These are phyloP conservation scores for Saksenaea oblongispora DNA, from an alignment of 371 early-diverging fungal species.

Conservation along the genomic window DNA sequence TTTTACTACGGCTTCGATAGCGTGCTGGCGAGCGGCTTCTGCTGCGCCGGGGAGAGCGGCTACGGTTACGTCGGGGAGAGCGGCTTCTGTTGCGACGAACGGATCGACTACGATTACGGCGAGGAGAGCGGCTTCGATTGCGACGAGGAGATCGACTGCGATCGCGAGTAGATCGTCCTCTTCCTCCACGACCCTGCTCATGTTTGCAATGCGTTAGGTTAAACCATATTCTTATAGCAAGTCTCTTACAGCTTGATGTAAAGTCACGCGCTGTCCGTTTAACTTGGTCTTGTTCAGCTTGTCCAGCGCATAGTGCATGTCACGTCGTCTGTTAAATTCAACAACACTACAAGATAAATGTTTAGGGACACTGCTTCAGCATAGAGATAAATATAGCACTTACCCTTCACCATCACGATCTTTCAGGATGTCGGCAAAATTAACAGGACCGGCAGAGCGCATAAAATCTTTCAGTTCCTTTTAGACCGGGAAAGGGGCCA, in stretches of 20 bases:
- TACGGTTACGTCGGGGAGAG: conserved; percentile 2
- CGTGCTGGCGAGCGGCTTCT: conserved; percentile 8
- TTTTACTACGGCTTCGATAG: not conserved
- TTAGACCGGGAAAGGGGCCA: conserved; percentile 9
- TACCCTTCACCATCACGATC: conserved; percentile 84
- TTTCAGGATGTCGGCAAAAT: conserved; percentile 86
- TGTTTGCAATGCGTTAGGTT: not conserved
- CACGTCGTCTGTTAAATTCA: conserved; percentile 77
- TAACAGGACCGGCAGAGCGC: conserved; percentile 90
- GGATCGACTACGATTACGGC: conserved; percentile 1
- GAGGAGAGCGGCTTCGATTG: conserved; percentile 4
- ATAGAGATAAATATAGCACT: conserved; percentile 13
- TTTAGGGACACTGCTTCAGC: not conserved
- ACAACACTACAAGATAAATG: conserved; percentile 64
- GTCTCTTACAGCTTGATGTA: conserved; percentile 65
- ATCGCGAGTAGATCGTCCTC: conserved; percentile 2
- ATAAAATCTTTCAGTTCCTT: conserved; percentile 95
- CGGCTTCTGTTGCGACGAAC: conserved; percentile 2
- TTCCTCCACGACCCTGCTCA: not conserved
- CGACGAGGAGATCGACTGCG: not conserved
- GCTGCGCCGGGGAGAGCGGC: conserved; percentile 4
- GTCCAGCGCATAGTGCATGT: conserved; percentile 82
- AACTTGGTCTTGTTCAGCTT: conserved; percentile 83
- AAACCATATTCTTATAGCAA: not conserved
- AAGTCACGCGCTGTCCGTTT: conserved; percentile 70